Evolutionary conservation across 2,329 filamentous ascomycete species (phyloP).

Genomic region (Scedosporium aurantiacum): DNA sequence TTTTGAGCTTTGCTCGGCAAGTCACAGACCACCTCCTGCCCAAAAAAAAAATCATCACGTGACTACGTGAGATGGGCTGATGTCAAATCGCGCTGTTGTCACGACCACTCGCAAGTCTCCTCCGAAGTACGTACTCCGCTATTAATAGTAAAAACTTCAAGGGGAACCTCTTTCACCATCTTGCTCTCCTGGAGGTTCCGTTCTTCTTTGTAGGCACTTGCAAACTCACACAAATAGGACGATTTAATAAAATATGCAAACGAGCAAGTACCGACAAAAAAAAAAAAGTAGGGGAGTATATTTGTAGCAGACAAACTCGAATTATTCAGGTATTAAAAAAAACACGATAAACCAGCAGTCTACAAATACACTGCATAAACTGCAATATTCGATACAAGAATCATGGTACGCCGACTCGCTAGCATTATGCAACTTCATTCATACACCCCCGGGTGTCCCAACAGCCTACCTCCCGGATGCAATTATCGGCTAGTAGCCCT

Average conservation of each 20-base stretch:
- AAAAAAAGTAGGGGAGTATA: too few species aligned
- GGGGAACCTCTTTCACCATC: not conserved
- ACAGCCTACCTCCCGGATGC: not conserved
- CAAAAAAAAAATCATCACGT: conserved; percentile 2
- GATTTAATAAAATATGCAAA: too few species aligned
- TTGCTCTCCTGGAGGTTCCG: too few species aligned
- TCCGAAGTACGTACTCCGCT: too few species aligned
- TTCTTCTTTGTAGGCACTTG: too few species aligned
- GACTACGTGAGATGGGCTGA: conserved; percentile 7
- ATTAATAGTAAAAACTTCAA: too few species aligned
- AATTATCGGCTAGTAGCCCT: conserved; percentile 47
- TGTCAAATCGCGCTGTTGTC: not conserved
- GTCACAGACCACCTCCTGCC: not conserved
- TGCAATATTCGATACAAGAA: conserved; percentile 3
- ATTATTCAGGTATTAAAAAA: not conserved
- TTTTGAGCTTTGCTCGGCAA: conserved; percentile 10
- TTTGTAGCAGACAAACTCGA: too few species aligned
- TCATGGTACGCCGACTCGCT: not conserved
- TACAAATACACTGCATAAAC: conserved; percentile 5
- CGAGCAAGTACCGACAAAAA: too few species aligned
- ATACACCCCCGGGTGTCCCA: not conserved
- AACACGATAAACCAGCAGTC: not conserved
- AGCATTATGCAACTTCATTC: conserved; percentile 4
- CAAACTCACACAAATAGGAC: too few species aligned
- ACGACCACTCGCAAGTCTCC: not conserved